Base-by-base conservation (phyloP, 371 early-diverging fungal genomes). In the Vairimorpha necatrix region DNA sequence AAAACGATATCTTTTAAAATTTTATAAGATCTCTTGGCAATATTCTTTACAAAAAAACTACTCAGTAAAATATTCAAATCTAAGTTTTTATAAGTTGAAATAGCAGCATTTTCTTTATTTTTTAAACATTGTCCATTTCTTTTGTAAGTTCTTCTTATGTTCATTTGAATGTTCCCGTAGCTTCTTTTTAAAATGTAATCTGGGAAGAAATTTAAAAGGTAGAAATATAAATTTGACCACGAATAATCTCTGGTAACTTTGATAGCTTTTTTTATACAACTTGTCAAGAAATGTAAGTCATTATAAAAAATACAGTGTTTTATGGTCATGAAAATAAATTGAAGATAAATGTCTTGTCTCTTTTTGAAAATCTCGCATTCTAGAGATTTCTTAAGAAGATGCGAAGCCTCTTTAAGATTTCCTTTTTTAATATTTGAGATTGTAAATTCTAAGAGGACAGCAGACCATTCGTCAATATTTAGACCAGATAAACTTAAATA, bases 381-480 rank as follows among this genome's bases (percentile, higher is more conserved):
- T 30, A 83, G 38, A 1, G 46, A 62, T 34, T 77, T 77, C 48
- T 69, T 72, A 33, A 85, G 22, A 3, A 82, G 38, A n/a, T 67
- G 61, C 22, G 72, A 61, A 22, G 74, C 74, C 14, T 68, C 68
- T 20, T 38, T 22, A 63, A 34, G 63, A 9, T 77, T 39, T 2
- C 28, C 26, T 20, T 26, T 32, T 14, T 16, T 33, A 13, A 78
- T 66, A 6, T 54, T 65, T 39, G 9, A 22, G 16, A 36, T 34
- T 3, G 76, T 67, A 32, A 38, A 56, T 0, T 68, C 47, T 32
- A 39, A 63, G 0, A 78, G 20, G 34, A 82, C 63, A 67, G 66
- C n/a, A 34, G 50, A 53, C 82, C 82, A 82, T 62, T 82, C 82
- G 9, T 78, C 65, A 22, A 60, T 34, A 26, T 67, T 53, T 34